A percentile compares a stretch with the other conserved stretches of the same genome.
These are phyloP conservation scores for Russula earlei DNA, from an alignment of 768 basidiomycete species.

Conservation along the genomic window DNA sequence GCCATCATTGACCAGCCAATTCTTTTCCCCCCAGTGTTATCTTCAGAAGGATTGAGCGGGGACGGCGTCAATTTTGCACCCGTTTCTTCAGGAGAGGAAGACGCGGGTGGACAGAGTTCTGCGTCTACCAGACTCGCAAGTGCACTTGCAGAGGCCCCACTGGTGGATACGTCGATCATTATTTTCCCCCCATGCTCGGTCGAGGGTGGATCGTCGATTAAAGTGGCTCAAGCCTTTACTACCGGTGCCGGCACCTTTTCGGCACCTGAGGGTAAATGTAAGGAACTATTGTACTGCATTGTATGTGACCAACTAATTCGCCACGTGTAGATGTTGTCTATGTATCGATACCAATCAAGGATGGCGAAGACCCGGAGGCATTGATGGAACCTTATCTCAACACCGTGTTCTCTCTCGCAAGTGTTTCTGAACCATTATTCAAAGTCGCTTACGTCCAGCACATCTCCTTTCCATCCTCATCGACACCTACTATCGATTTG, in stretches of 20 bases:
- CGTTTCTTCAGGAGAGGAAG: constrained; percentile 7
- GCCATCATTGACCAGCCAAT: constrained; percentile 41
- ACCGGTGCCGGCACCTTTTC: constrained; percentile 69
- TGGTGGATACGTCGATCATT: constrained; percentile 55
- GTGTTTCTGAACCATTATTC: constrained; percentile 11
- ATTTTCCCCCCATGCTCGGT: constrained; percentile 68
- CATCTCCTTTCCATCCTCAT: not conserved
- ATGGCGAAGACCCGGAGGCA: constrained; percentile 15
- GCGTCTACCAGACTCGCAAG: not conserved
- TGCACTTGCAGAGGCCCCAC: not conserved
- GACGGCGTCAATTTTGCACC: constrained; percentile 19
- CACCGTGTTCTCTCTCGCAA: constrained; percentile 14
- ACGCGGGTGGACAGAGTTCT: not conserved
- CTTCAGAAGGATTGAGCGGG: constrained; percentile 20
- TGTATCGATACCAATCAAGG: constrained; percentile 14
- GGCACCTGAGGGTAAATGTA: constrained; percentile 66
- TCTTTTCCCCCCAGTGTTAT: constrained; percentile 23
- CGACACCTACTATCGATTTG: not conserved
- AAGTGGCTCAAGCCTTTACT: constrained; percentile 48
- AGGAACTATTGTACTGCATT: constrained; percentile 22
- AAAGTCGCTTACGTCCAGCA: constrained; percentile 13
- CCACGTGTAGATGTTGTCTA: constrained; percentile 16
- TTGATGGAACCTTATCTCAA: constrained; percentile 26
- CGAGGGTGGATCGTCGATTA: constrained; percentile 35
- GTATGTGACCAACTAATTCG: not conserved